Base-by-base conservation (phyloP, 495 filamentous ascomycete genomes). In the Trichoderma reesei region DNA sequence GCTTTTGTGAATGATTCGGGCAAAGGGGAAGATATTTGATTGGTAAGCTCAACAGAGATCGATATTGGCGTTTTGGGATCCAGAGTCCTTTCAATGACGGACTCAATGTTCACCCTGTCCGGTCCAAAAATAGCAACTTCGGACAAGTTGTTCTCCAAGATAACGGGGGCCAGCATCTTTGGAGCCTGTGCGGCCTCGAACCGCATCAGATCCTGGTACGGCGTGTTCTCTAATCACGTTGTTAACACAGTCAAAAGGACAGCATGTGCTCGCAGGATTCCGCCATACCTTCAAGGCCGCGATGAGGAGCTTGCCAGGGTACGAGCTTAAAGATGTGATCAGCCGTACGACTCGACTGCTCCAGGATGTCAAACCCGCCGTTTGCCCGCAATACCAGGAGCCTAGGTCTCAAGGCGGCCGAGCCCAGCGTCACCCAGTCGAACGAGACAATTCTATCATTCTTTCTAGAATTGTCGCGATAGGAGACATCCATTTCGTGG, bases 371-470 rank as follows among this genome's bases (percentile, higher is more conserved):
- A 56, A 92, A 80, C 3, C 78, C 72, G n/a, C 88, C 86, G 70
- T 85, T 85, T 5, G 85, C 86, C 56, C 87, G 81, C 16, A 92
- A 75, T 5, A 87, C 85, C 65, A 96, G 76, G 41, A 85, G 80
- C 59, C 85, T 83, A 26, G 88, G 85, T 60, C 86, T 86, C 48
- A 86, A 74, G 9, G 82, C 75, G 2, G 80, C 80, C 56, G 75
- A 82, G 20, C 86, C 75, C 79, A 83, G 70, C 69, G 75, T 89
- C 63, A 95, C 79, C 79, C 91, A 96, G 69, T 97, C 92, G 72
- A 96, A 96, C 1, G 88, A 89, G 0, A 94, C 88, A 38, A 96
- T 84, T 16, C 87, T 82, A 48, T 88, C 81, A 54, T 74, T 86
- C 76, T 69, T 80, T 63, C 72, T 75, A 41, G 71, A 66, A 8